Conservation (phyloP, 305 asterid genomes). For the Lippia alba region DNA sequence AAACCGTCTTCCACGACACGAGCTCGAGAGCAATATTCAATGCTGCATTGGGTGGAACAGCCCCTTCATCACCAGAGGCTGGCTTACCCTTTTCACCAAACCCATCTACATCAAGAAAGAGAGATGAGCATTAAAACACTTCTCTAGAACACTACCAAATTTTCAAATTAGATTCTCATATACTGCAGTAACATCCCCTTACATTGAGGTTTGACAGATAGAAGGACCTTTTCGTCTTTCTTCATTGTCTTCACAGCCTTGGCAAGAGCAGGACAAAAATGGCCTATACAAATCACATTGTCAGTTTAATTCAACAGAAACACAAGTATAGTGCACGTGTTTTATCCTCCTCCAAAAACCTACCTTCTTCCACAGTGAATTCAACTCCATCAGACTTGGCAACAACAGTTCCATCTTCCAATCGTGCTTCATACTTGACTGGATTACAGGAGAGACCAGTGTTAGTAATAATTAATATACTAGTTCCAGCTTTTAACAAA, state of each 20-base stretch:
- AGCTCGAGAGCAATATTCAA: conserved; percentile 57
- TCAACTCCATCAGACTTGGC: conserved; percentile 62
- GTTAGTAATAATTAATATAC: conserved; percentile 8
- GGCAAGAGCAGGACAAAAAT: conserved; percentile 73
- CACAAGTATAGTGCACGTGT: not conserved
- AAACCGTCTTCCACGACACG: conserved; percentile 69
- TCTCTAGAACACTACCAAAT: too few species aligned
- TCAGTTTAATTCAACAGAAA: not conserved
- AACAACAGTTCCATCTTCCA: conserved; percentile 63
- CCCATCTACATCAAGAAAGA: conserved; percentile 54
- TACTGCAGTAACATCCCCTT: conserved; percentile 17
- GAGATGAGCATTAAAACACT: not conserved
- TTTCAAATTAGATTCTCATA: not conserved
- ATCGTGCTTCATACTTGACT: conserved; percentile 70
- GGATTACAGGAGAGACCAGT: conserved; percentile 20
- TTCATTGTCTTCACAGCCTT: conserved; percentile 77
- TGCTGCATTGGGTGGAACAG: conserved; percentile 66
- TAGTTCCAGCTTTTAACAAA: not conserved
- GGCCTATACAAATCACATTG: conserved; percentile 44
- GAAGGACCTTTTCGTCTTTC: conserved; percentile 69
- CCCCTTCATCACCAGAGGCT: conserved; percentile 56
- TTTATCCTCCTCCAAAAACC: not conserved
- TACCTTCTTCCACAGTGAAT: conserved; percentile 67
- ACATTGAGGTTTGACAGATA: conserved; percentile 79
- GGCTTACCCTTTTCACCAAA: conserved; percentile 76